Evolutionary conservation across 208 protist genomes (phyloP), one percentile per base, ranked within the genome.

Genomic region (Leishmania gerbilli): DNA sequence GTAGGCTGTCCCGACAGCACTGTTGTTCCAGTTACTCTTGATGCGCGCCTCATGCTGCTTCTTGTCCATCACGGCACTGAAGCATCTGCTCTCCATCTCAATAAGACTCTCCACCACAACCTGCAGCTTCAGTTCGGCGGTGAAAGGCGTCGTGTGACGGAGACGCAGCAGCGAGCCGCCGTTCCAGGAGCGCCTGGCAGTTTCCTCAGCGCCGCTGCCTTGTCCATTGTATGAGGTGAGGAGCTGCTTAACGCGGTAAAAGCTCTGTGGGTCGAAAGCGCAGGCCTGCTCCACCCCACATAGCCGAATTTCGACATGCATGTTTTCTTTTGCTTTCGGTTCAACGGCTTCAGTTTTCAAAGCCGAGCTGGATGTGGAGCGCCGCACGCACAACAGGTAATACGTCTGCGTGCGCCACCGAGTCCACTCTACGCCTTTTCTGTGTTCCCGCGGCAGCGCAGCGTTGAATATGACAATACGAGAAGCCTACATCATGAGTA

Each of bases 251-350:
- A 97, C 87, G 24, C 92, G 91, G 69, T 94, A 91, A 78, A 95
- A 97, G 76, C 92, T 93, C 71, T 95, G 87, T 17, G 89, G 77
- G 62, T 95, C 90, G 76, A 97, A 94, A 24, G 86, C 68, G 67
- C 89, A 95, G 34, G 82, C 84, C 34, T 89, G 75, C 19, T 88
- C 86, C 71, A 95, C 77, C 49, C 91, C 77, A 49, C 87, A 90
- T 56, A 95, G 78, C 24, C 92, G 86, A 67, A 97, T 88, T 77
- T 97, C 93, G 1, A 93, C 88, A 87, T 97, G 93, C 93, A 97
- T 97, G n/a, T 51, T 68, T 27, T 7, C 31, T 21, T 27, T 8
- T 6, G 5, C 8, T 15, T 45, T 45, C 9, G 13, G 7, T 42
- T 58, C 49, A 40, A 15, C 7, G 0, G 1, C 72, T 62, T 74